Evolutionary conservation across 148 eudicot genomes (phyloP), one percentile per base, ranked within the genome.

Genomic region (Salicornia ramosissima): DNA sequence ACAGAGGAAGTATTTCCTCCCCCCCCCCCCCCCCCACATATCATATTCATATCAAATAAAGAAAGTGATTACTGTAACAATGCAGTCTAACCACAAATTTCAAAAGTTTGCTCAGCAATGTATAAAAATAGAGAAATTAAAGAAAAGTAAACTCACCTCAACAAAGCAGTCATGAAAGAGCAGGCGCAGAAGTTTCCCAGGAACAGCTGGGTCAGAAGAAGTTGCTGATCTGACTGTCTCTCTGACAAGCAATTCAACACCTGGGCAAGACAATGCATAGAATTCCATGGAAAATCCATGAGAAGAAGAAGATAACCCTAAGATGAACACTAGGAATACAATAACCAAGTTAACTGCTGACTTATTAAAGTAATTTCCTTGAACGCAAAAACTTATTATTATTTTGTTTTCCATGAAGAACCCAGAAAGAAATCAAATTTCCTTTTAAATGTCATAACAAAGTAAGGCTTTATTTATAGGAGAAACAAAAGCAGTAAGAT

Each of bases 161-260:
- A 89, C 87, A 57, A 89, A 85, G 81, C 95, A 89, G 74, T 89
- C 95, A 69, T 89, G 95, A 51, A 89, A 89, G 67, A 87, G 74
- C 61, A 89, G 66, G 45, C 91, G 79, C 36, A 89, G 82, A 40
- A 89, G 82, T 78, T 81, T 89, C 36, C 82, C 86, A 6, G 87
- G 95, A 31, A 89, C 53, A 11, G 83, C 76, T 6, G 86, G 81
- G 63, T 89, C 89, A 49, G 54, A 19, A 30, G 80, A 75, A 65
- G 89, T 61, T 47, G 95, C 91, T 69, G 86, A 79, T 76, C 85
- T 81, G 14, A 89, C 91, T 0, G 83, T 79, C 39, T 83, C 76
- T 71, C 83, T 80, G 31, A 89, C 89, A n/a, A 85, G 71, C 22
- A 78, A 39, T 40, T 89, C 91, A 4, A 80, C 89, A 10, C 81